A percentile compares a stretch with the other conserved stretches of the same genome.
These are phyloP conservation scores for Kwoniella bestiolae DNA, from an alignment of 768 basidiomycete species.

Conservation along the genomic window DNA sequence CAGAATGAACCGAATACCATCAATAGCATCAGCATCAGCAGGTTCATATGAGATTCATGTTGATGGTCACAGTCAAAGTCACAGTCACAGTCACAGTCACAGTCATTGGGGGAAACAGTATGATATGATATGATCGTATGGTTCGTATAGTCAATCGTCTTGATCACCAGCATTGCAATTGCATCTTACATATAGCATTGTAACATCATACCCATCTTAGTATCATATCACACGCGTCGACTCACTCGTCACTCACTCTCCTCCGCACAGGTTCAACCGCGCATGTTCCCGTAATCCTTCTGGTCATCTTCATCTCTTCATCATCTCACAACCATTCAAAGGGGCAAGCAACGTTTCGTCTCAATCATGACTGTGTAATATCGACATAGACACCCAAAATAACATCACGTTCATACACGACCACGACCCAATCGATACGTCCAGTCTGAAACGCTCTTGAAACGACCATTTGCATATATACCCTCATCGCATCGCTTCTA, in stretches of 20 bases:
- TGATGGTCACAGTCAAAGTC: not conserved
- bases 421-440: not conserved
- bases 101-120: not conserved
- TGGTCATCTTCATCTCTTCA: not conserved
- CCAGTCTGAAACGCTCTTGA: not conserved
- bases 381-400: not conserved
- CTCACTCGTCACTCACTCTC: too few relatives aligned
- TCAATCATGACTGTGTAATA: not conserved
- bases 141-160: not conserved
- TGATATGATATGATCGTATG: not conserved
- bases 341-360: not conserved
- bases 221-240: not conserved
- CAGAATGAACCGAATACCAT: not conserved
- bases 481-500: not conserved
- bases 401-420: not conserved
- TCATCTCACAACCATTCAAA: not conserved
- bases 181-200: not conserved
- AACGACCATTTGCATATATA: not conserved
- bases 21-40: too few relatives aligned
- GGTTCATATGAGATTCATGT: too few relatives aligned
- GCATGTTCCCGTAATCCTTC: not conserved
- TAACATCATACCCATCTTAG: too few relatives aligned
- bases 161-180: not conserved
- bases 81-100: not conserved
- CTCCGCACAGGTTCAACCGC: not conserved